A percentile compares a stretch with the other conserved stretches of the same genome.
These are phyloP conservation scores for Paspalum vaginatum DNA, from an alignment of 176 grass and related monocot genomes.

Conservation along the genomic window DNA sequence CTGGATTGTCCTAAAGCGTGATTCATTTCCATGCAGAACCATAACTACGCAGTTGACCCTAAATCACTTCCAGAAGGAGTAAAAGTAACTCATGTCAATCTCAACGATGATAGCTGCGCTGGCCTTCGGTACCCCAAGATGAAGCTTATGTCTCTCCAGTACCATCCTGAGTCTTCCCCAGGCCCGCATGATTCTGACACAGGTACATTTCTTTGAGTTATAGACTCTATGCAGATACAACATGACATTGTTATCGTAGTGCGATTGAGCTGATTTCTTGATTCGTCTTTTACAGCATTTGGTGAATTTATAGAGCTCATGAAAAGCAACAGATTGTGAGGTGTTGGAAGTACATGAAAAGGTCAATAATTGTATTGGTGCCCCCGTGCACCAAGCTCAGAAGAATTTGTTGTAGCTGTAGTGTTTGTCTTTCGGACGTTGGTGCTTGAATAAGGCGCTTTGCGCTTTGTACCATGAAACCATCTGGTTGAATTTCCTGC, in stretches of 20 bases:
- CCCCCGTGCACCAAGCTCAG: neutral
- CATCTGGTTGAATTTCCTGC: neutral
- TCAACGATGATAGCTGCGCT: conserved; percentile 92
- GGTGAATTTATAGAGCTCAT: conserved; percentile 89
- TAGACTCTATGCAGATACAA: neutral
- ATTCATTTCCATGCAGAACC: conserved; percentile 61
- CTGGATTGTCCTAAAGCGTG: neutral
- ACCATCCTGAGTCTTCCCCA: conserved; percentile 92
- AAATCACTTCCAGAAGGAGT: conserved; percentile 81
- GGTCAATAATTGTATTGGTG: conserved; percentile 16
- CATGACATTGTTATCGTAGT: neutral
- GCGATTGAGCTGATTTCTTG: neutral
- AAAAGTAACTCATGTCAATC: conserved; percentile 89
- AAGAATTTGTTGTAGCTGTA: conserved; percentile 14
- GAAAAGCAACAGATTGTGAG: conserved; percentile 72
- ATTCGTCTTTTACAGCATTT: conserved; percentile 62
- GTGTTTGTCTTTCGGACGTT: neutral
- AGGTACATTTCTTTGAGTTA: conserved; percentile 50
- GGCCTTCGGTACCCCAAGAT: conserved; percentile 72
- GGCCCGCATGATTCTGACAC: conserved; percentile 92
- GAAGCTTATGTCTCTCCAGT: conserved; percentile 97
- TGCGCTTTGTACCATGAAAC: conserved; percentile 5
- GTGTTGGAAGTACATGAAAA: neutral
- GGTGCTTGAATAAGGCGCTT: conserved; percentile 28
- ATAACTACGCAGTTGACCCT: conserved; percentile 93